Conservation (phyloP, 176 grass and related monocot genomes). For the Elymus sibiricus region DNA sequence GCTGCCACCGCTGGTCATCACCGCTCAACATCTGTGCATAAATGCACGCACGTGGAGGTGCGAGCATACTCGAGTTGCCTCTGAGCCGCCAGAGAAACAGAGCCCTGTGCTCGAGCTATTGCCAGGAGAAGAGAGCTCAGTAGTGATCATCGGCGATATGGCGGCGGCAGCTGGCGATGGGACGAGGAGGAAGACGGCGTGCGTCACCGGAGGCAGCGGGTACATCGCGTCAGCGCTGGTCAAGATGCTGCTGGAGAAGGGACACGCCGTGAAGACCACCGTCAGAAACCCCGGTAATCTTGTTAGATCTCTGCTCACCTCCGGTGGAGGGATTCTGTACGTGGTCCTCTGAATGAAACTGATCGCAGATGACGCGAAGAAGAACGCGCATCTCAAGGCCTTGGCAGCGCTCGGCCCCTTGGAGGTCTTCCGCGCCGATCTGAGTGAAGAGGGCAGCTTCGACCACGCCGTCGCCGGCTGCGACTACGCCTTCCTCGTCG, state of each 20-base stretch:
- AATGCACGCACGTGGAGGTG: background rate
- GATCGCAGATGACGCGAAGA: constrained; percentile 7
- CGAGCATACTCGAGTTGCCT: background rate
- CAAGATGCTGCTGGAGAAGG: constrained; percentile 20
- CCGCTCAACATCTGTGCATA: background rate
- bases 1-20: background rate
- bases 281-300: constrained; percentile 1
- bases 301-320: background rate
- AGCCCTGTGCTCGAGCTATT: background rate
- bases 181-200: background rate
- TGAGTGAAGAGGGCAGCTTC: constrained; percentile 57
- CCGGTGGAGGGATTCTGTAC: no score
- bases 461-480: constrained; percentile 46
- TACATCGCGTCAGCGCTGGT: constrained; percentile 19
- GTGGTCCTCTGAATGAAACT: background rate
- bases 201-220: constrained; percentile 15
- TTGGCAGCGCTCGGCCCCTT: constrained; percentile 43
- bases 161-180: background rate
- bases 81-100: background rate
- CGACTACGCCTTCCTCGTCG: constrained; percentile 58
- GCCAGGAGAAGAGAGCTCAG: background rate
- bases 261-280: constrained; percentile 2
- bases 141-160: background rate
- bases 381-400: constrained; percentile 39
- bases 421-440: constrained; percentile 40